These are phyloP conservation scores for Silene coronaria DNA, from an alignment of 179 eudicot species.

Conservation along the genomic window DNA sequence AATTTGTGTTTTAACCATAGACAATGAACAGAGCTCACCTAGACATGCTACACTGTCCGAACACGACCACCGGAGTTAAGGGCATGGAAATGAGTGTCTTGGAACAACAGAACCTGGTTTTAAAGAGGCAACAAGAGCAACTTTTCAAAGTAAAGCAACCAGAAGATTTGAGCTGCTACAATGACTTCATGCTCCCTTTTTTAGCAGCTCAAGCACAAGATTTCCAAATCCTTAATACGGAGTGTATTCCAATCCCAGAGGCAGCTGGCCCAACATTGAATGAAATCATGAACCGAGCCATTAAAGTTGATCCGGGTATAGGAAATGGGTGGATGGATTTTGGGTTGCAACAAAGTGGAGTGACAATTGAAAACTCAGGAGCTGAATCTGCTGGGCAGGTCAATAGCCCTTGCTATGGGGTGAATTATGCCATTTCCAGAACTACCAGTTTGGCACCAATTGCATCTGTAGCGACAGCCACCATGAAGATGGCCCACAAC, in stretches of 20 bases:
- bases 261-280: conserved; percentile 20
- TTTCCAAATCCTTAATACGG: conserved; percentile 24
- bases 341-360: conserved; percentile 24
- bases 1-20: conserved; percentile 7
- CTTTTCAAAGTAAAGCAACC: conserved; percentile 32
- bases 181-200: conserved; percentile 29
- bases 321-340: conserved; percentile 45
- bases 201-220: conserved; percentile 27
- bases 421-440: conserved; percentile 40
- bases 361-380: conserved; percentile 19
- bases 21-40: conserved; percentile 38
- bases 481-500: conserved; percentile 19
- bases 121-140: conserved; percentile 56
- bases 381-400: conserved; percentile 28
- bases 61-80: conserved; percentile 25
- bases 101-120: conserved; percentile 47
- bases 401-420: conserved; percentile 28
- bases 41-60: conserved; percentile 43
- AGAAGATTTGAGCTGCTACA: conserved; percentile 30
- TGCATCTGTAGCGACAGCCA: conserved; percentile 27
- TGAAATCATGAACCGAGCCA: conserved; percentile 30
- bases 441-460: conserved; percentile 52
- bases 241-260: conserved; percentile 13
- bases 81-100: conserved; percentile 52
- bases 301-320: conserved; percentile 50